Conservation (phyloP, 2,329 filamentous ascomycete genomes). For the Calonectria multiphialidica region DNA sequence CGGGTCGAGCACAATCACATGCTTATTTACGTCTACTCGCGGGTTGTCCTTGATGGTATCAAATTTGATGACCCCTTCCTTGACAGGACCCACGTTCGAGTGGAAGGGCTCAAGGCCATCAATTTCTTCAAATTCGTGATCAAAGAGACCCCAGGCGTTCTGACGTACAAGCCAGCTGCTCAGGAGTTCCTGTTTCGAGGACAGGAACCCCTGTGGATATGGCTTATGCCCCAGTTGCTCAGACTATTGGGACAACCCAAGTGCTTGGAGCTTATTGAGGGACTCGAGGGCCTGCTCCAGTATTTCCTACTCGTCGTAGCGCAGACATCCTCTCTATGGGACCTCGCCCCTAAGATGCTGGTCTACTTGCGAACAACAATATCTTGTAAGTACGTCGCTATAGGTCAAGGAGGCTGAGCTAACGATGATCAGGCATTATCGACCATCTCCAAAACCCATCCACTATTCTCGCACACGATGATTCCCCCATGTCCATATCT, state of each 20-base stretch:
- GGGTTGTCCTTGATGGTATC: slow-evolving; percentile 80
- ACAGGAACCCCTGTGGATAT: slow-evolving; percentile 73
- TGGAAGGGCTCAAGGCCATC: slow-evolving; percentile 78
- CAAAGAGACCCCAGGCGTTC: slow-evolving; percentile 78
- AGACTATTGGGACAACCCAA: slow-evolving; percentile 66
- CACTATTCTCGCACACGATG: slow-evolving; percentile 40
- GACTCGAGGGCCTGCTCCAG: slow-evolving; percentile 66
- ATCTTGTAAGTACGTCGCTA: slow-evolving; percentile 53
- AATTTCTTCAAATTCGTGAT: slow-evolving; percentile 82
- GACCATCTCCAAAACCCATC: slow-evolving; percentile 50
- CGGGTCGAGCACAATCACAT: slow-evolving; percentile 84
- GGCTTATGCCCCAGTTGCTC: slow-evolving; percentile 71
- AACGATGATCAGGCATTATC: slow-evolving; percentile 45
- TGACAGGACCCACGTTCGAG: slow-evolving; percentile 63
- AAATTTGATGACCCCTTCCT: slow-evolving; percentile 78
- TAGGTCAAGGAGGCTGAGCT: slow-evolving; percentile 23
- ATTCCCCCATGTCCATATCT: slow-evolving; percentile 42
- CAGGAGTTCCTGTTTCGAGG: slow-evolving; percentile 64
- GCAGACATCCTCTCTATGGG: slow-evolving; percentile 61
- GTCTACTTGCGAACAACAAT: slow-evolving; percentile 63
- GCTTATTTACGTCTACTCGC: slow-evolving; percentile 85
- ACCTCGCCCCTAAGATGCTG: slow-evolving; percentile 56
- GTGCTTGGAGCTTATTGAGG: slow-evolving; percentile 60
- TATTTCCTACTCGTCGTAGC: slow-evolving; percentile 60
- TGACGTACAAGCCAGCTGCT: slow-evolving; percentile 60